Base-by-base conservation (phyloP, 306 rosid genomes). In the Fragaria nilgerrensis region DNA sequence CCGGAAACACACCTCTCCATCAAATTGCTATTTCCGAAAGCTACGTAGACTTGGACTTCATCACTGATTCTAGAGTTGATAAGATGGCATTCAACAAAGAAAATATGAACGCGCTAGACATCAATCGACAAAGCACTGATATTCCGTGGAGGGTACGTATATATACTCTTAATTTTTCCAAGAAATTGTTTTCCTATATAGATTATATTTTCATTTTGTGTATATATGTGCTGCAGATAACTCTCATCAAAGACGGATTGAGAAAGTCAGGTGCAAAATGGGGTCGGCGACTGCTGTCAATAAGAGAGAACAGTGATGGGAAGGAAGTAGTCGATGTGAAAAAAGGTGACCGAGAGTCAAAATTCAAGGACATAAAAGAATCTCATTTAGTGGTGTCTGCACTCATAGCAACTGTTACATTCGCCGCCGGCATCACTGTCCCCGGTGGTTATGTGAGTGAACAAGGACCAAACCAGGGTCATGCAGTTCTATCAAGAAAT, bases 61-160 rank as follows among this genome's bases (percentile, higher is more conserved):
- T 52, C 10, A 6, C 22, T 4, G 43, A 62, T 13, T 7, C 2
- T 5, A 29, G 41, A 62, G 37, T 62, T 5, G 68, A 62, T 62
- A 25, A 25, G 37, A 62, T 62, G 68, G 4, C 68, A 29, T 29
- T 25, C 39, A 62, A 62, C 29, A n/a, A 55, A 2, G 2, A 55
- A 20, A 55, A 55, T 0, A 7, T 1, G 5, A 20, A 55, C 13
- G 27, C 27, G 11, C 27, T 55, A 2, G 1, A n/a, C 27, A 55
- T n/a, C 8, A 5, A 14, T 0, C 0, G 1, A n/a, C n/a, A n/a
- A 0, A 7, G 0, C 19, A 10, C 1, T 10, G 14, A 9, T 44
- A 0, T 0, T 44, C 0, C 0, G 13, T 44, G 48, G 48, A 44
- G 0, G 48, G 48, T 36, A 36, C 1, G 27, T 25, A 0, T 25